Conservation (phyloP, 805 yeast genomes). For the Priceomyces carsonii region DNA sequence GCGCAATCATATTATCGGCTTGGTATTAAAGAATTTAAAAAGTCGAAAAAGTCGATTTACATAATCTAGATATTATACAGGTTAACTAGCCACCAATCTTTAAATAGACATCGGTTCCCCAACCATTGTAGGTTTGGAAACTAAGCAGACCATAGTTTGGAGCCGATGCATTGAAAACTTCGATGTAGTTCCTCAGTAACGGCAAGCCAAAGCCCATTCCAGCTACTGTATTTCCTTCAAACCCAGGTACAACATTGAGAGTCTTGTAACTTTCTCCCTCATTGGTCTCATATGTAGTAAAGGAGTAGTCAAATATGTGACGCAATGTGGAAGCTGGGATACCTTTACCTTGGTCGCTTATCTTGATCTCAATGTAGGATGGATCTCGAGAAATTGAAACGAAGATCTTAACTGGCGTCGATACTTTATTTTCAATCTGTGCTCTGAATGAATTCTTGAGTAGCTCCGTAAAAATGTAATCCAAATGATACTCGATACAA, state of each 20-base stretch:
- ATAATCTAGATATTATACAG: no score
- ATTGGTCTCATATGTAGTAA: slow-evolving; percentile 67
- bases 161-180: slow-evolving; percentile 39
- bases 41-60: no score
- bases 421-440: slow-evolving; percentile 65
- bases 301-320: slow-evolving; percentile 82
- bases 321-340: slow-evolving; percentile 65
- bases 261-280: slow-evolving; percentile 63
- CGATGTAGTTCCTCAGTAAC: slow-evolving; percentile 54
- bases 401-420: slow-evolving; percentile 40
- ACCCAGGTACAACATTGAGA: slow-evolving; percentile 69
- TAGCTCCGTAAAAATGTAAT: slow-evolving; percentile 83
- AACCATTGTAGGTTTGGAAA: slow-evolving; percentile 42
- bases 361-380: slow-evolving; percentile 63
- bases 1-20: no score
- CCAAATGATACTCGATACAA: slow-evolving; percentile 84
- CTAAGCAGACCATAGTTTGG: slow-evolving; percentile 37
- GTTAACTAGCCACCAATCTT: no score
- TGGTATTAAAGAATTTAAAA: no score
- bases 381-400: slow-evolving; percentile 33
- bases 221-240: slow-evolving; percentile 70
- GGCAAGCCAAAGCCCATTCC: slow-evolving; percentile 98
- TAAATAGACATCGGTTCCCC: slow-evolving; percentile 48
- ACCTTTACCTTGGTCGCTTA: slow-evolving; percentile 90
- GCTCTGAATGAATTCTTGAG: slow-evolving; percentile 88